phyloP scores from a whole-genome alignment of 495 filamentous ascomycete species.

The Chaetomium fimeti region DNA sequence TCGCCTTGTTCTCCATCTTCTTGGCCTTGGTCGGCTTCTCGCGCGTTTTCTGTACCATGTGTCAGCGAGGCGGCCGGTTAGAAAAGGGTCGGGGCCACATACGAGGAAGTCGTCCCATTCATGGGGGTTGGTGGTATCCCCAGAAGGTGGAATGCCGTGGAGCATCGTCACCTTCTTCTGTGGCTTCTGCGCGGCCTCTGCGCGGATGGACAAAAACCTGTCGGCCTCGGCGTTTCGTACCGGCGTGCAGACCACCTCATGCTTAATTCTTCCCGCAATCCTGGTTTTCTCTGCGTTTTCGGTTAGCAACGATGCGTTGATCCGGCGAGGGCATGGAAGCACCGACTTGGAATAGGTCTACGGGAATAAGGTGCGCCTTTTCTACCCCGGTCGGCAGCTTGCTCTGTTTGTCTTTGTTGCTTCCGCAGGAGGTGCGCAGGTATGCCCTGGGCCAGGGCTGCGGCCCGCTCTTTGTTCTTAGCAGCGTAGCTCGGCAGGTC shows the following conservation, averaged over 20 bases:
- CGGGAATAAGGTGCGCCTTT: conserved; percentile 67
- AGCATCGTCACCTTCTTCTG: conserved; percentile 53
- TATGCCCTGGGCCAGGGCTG: conserved; percentile 49
- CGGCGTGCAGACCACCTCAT: conserved; percentile 75
- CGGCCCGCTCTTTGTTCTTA: conserved; percentile 53
- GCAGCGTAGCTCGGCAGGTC: conserved; percentile 76
- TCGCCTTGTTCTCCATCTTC: conserved; percentile 72
- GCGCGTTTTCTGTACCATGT: conserved; percentile 44
- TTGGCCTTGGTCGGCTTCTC: conserved; percentile 51
- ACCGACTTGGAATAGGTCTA: conserved; percentile 80
- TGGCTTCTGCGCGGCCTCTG: conserved; percentile 62
- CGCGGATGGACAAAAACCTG: conserved; percentile 58
- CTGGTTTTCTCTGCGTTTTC: conserved; percentile 68
- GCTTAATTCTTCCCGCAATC: conserved; percentile 66
- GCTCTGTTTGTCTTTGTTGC: conserved; percentile 40
- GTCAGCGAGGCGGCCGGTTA: conserved; percentile 27
- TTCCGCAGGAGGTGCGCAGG: conserved; percentile 49
- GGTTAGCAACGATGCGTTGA: conserved; percentile 8
- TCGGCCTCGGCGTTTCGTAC: conserved; percentile 71
- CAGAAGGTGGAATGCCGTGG: conserved; percentile 35
- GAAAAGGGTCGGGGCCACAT: conserved; percentile 31
- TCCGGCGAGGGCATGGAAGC: conserved; percentile 3
- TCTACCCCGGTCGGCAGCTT: conserved; percentile 54
- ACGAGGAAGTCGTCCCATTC: conserved; percentile 59
- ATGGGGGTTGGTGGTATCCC: conserved; percentile 46